phyloP scores from a whole-genome alignment of 2,329 filamentous ascomycete species.

The Diaporthe sp. region DNA sequence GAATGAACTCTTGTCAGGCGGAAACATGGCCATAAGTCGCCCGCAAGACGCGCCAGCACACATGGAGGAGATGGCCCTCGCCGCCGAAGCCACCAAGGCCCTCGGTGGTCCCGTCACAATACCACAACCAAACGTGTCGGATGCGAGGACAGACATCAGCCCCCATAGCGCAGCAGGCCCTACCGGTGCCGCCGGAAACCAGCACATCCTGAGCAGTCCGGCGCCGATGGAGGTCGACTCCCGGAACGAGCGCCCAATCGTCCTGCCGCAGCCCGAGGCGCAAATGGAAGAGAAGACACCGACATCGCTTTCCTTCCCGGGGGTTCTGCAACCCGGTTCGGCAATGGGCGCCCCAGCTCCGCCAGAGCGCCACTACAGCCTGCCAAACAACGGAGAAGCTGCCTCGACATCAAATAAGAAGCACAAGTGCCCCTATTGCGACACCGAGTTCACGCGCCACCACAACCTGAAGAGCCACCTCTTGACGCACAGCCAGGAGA shows the following conservation, averaged over 20 bases:
- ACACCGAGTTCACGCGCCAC: conserved; percentile 95
- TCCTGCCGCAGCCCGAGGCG: conserved; percentile 55
- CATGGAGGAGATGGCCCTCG: conserved; percentile 40
- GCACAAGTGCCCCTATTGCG: conserved; percentile 96
- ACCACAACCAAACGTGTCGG: conserved; percentile 48
- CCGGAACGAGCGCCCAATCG: conserved; percentile 52
- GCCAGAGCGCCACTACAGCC: conserved; percentile 65
- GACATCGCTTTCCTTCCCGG: conserved; percentile 68
- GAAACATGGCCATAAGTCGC: conserved; percentile 66
- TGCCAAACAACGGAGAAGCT: conserved; percentile 61
- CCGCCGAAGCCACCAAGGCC: conserved; percentile 47
- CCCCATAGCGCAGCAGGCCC: conserved; percentile 58
- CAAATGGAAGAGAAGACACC: conserved; percentile 64
- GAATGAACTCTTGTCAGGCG: conserved; percentile 66
- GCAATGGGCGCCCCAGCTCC: conserved; percentile 58
- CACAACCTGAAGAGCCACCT: conserved; percentile 98
- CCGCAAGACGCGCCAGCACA: conserved; percentile 62
- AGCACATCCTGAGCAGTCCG: conserved; percentile 62
- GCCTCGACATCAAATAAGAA: conserved; percentile 83
- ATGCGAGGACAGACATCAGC: conserved; percentile 56
- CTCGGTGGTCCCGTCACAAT: conserved; percentile 47
- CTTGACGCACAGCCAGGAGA: conserved; percentile 97
- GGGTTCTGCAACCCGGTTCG: conserved; percentile 58
- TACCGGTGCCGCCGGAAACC: conserved; percentile 40
- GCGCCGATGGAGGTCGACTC: conserved; percentile 67